Evolutionary conservation across 805 yeast genomes (phyloP), one percentile per base, ranked within the genome.

Genomic region (Kuraishia cidri): DNA sequence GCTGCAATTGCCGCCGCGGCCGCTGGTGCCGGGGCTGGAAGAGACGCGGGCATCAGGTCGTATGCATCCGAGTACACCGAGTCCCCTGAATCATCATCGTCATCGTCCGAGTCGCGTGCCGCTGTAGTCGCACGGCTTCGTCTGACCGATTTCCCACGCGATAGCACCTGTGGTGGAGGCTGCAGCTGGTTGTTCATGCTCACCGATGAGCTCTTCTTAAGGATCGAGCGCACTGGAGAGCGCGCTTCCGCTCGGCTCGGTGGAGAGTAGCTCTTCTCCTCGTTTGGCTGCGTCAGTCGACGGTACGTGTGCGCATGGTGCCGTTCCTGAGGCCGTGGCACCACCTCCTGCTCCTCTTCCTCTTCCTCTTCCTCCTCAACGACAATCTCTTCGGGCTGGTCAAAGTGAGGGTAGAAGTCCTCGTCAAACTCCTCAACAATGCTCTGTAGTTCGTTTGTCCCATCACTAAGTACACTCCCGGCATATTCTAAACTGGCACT

Each of bases 381-480:
- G 9, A 20, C 9, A 7, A 7, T 7, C 9, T 10, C 9, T 7
- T 20, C 23, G 9, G 10, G 7, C 9, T 20, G 9, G 23, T 10
- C 23, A 10, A 7, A 7, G 23, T 20, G 9, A 17, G 35, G 33
- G 24, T 39, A 35, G 23, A 39, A 44, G 18, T 43, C 45, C 28
- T 41, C 41, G 27, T 46, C 49, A 30, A 41, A 37, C 12, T 44
- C 54, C 34, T 56, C 62, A 10, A 48, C 47, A 15, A 58, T 57
- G 10, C 48, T 43, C 2, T 37, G 47, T 29, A 54, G 31, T 20
- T 54, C 59, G 23, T 45, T 43, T 8, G 35, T 42, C 15, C 35
- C 34, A 15, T 31, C 35, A 12, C 52, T 50, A 14, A 42, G 32
- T 11, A 46, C 13, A 36, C 53, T 46, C 3, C 47, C 50, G n/a